Evolutionary conservation across 257 asterid genomes (phyloP).

Genomic region (Nicotiana otophora): DNA sequence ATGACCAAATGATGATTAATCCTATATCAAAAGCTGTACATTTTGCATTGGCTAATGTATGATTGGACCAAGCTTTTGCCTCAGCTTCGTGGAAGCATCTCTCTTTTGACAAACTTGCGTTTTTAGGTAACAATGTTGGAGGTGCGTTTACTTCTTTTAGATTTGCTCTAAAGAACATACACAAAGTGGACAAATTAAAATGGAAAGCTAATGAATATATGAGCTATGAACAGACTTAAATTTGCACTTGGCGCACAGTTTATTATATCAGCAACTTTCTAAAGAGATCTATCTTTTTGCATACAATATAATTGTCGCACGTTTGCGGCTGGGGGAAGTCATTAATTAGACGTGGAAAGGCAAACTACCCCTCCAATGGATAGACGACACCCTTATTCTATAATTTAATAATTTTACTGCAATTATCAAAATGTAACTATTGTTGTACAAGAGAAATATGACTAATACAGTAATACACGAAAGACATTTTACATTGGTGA

Average conservation of each 20-base stretch:
- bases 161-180: neutral
- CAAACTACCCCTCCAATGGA: neutral
- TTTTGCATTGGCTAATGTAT: neutral
- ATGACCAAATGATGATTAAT: neutral
- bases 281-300: neutral
- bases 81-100: neutral
- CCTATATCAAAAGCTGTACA: neutral
- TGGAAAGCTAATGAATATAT: neutral
- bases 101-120: neutral
- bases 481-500: too few species aligned
- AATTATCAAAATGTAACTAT: too few species aligned
- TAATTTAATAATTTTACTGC: too few species aligned
- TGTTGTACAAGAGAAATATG: too few species aligned
- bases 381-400: neutral
- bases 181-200: neutral
- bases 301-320: neutral
- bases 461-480: too few species aligned
- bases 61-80: neutral
- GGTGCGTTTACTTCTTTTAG: neutral
- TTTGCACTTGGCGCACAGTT: neutral
- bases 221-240: neutral
- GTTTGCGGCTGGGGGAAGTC: neutral
- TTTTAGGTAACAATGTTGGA: conserved; percentile 3
- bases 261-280: neutral
- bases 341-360: neutral